These are phyloP conservation scores for Boletales sp. DNA, from an alignment of 768 basidiomycete genomes.

Conservation along the genomic window DNA sequence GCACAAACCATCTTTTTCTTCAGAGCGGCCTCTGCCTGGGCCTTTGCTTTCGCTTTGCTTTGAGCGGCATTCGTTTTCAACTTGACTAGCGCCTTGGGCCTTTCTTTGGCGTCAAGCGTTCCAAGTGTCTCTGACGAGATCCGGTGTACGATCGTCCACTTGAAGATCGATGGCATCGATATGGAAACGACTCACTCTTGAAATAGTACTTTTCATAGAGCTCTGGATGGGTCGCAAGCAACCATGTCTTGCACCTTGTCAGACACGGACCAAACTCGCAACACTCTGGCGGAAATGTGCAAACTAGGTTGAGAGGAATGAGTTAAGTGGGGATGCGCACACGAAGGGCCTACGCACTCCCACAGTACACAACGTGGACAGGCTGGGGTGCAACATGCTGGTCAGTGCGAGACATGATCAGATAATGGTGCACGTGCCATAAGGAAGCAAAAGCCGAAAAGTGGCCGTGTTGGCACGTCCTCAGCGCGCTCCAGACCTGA, in stretches of 20 bases:
- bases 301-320: slow-evolving; percentile 48
- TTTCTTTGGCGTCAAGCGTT: slow-evolving; percentile 44
- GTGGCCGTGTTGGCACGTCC: no score
- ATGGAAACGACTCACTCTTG: slow-evolving; percentile 53
- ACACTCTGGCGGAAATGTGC: slow-evolving; percentile 90
- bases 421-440: no score
- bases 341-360: no score
- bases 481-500: no score
- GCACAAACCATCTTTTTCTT: slow-evolving; percentile 75
- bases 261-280: slow-evolving; percentile 92
- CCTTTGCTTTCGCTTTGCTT: slow-evolving; percentile 84
- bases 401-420: no score
- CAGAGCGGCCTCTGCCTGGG: slow-evolving; percentile 69
- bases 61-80: slow-evolving; percentile 75
- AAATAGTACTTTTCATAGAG: slow-evolving; percentile 84
- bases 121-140: slow-evolving; percentile 67
- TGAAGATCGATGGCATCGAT: neutral
- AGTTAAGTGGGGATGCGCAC: no score
- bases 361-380: no score
- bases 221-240: slow-evolving; percentile 62
- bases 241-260: slow-evolving; percentile 90
- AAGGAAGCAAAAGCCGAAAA: no score
- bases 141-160: slow-evolving; percentile 1
- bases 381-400: no score
- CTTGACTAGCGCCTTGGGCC: slow-evolving; percentile 72